Evolutionary conservation across 768 basidiomycete genomes (phyloP), one percentile per base, ranked within the genome.

Genomic region (Auricularia cornea): DNA sequence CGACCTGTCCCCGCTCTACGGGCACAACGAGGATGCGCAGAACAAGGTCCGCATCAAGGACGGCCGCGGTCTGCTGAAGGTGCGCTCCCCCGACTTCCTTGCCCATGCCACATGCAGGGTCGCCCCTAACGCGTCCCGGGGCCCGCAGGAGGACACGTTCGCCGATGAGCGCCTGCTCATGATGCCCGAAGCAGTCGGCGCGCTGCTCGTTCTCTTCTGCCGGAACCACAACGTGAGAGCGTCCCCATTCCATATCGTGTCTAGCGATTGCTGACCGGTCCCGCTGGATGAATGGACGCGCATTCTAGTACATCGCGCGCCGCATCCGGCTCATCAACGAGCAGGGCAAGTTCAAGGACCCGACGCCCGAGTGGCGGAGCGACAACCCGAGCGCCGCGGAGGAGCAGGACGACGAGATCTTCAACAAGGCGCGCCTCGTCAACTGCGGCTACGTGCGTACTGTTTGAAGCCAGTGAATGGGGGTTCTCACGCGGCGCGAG

Each of bases 321-420:
- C 90, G 86, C 68, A 75, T 94, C 3, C 77, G 89, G 60, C 86
- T 91, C 69, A 86, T 94, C 66, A 94, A 94, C 68, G 92, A 94
- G 70, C 81, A 88, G 56, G 83, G 81, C 10, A 84, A 72, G 0
- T 94, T 80, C 69, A 68, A 68, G 3, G 79, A 90, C 67, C 89
- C 90, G 28, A 52, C 0, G 73, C 76, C 31, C 77, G 66, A 1
- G 69, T 88, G 26, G 70, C 76, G 0, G 6, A 62, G 1, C 67
- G 69, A 28, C 69, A 73, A 32, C 60, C 65, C 8, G 3, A 66
- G 6, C 66, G 70, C 6, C 70, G 74, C 18, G 30, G 31, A 65
- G 32, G 23, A 60, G 32, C 66, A 67, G 59, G 66, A 67, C 51
- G 67, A 70, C 16, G 76, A 80, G 44, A 68, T 84, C 2, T 51